Evolutionary conservation across 2,329 filamentous ascomycete species (phyloP).

Genomic region (Aaosphaeria arxii): DNA sequence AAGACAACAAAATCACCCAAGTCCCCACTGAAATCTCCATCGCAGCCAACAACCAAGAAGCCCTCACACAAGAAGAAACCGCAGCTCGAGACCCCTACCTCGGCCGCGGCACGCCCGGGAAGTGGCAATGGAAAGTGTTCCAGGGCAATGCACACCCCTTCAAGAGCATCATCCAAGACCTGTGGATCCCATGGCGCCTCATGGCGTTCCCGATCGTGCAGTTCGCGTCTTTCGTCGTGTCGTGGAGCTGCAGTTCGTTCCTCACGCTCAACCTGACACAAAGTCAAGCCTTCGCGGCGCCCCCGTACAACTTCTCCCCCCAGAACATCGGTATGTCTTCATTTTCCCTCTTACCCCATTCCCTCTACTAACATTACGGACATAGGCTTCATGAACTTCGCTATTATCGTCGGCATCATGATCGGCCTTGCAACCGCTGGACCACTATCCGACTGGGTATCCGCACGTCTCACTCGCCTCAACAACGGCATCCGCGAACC

Average conservation of each 20-base stretch:
- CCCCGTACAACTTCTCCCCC: conserved; percentile 54
- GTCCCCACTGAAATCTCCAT: conserved; percentile 15
- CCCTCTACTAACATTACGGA: neutral
- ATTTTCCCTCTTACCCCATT: neutral
- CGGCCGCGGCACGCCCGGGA: conserved; percentile 54
- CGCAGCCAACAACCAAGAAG: conserved; percentile 18
- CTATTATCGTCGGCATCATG: conserved; percentile 52
- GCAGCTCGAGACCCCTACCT: conserved; percentile 54
- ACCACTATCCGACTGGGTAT: conserved; percentile 57
- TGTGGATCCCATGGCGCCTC: conserved; percentile 62
- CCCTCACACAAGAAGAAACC: conserved; percentile 31
- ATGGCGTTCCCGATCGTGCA: conserved; percentile 62
- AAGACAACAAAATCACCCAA: conserved; percentile 22
- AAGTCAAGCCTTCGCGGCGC: conserved; percentile 52
- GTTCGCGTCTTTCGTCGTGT: conserved; percentile 60
- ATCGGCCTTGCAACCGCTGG: conserved; percentile 57
- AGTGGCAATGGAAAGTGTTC: conserved; percentile 55
- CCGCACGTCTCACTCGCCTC: conserved; percentile 49
- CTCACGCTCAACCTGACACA: conserved; percentile 61
- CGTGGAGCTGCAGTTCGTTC: conserved; percentile 58
- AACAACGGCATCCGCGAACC: conserved; percentile 57
- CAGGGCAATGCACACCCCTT: conserved; percentile 47
- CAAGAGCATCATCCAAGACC: conserved; percentile 49
- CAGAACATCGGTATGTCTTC: conserved; percentile 40
- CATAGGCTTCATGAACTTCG: conserved; percentile 55